Conservation (phyloP, 179 eudicot species). For the Pouteria campechiana region DNA sequence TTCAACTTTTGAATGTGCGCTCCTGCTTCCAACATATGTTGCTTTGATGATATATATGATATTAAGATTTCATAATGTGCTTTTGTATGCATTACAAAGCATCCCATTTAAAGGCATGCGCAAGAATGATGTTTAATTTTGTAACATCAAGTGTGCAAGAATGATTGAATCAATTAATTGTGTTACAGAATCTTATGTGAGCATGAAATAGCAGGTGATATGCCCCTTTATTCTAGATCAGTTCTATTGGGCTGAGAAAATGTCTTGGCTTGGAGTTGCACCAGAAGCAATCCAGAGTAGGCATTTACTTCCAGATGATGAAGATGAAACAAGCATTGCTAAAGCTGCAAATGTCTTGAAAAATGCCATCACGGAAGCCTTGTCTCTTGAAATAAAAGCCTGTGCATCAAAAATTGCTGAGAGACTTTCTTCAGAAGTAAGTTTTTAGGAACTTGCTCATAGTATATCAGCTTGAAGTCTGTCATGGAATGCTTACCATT, state of each 20-base stretch:
- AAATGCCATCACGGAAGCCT: slow-evolving; percentile 42
- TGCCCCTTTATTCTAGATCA: slow-evolving; percentile 94
- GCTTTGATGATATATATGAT: too few species aligned
- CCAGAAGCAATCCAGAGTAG: slow-evolving; percentile 57
- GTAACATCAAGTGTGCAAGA: too few species aligned
- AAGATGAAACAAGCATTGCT: slow-evolving; percentile 28
- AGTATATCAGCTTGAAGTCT: too few species aligned
- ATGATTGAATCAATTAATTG: too few species aligned
- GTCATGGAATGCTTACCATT: too few species aligned
- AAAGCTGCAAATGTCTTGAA: slow-evolving; percentile 47
- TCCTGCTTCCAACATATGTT: too few species aligned
- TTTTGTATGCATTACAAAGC: too few species aligned
- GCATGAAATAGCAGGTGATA: slow-evolving; percentile 29
- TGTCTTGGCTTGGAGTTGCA: slow-evolving; percentile 95
- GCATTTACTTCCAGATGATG: slow-evolving; percentile 47
- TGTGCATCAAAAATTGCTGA: slow-evolving; percentile 47
- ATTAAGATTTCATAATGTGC: too few species aligned
- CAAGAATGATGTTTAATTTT: too few species aligned
- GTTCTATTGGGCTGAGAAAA: slow-evolving; percentile 97
- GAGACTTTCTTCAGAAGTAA: slow-evolving; percentile 53
- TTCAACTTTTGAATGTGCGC: too few species aligned
- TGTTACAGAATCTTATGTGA: not conserved
- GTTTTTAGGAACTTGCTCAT: too few species aligned
- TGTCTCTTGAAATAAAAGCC: slow-evolving; percentile 42
- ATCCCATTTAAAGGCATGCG: too few species aligned